Percentiles rank a stretch among this genome's conserved stretches.
Evolutionary conservation across 768 basidiomycete species (phyloP).

Genomic region (Boletales sp.): DNA sequence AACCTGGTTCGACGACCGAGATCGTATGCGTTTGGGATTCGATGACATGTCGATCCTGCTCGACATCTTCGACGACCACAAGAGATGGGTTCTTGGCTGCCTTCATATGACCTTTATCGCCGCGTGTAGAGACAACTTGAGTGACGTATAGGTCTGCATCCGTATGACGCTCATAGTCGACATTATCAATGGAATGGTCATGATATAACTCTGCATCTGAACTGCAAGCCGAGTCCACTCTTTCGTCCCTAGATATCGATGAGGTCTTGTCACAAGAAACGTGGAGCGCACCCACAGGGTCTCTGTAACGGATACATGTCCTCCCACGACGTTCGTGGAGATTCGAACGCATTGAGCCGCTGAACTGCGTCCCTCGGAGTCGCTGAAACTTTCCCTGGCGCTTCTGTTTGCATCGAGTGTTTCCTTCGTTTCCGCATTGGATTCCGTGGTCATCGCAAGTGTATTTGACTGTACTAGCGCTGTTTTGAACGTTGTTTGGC

Average conservation of each 20-base stretch:
- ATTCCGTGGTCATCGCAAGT: neutral
- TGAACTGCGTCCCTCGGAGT: neutral
- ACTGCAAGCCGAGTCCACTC: neutral
- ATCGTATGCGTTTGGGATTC: neutral
- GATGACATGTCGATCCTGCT: neutral
- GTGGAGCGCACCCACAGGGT: neutral
- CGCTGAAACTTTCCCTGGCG: neutral
- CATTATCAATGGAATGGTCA: neutral
- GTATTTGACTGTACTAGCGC: neutral
- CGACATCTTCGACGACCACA: no score
- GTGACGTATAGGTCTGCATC: neutral
- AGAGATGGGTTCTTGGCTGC: neutral
- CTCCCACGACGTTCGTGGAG: neutral
- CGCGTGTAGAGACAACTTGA: neutral
- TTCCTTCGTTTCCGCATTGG: neutral
- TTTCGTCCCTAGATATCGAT: slow-evolving; percentile 2
- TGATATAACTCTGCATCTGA: neutral
- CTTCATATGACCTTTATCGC: neutral
- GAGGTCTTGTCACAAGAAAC: neutral
- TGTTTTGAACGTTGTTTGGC: neutral
- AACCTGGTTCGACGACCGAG: neutral
- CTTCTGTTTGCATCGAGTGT: neutral
- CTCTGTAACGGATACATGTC: neutral
- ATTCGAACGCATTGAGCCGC: neutral
- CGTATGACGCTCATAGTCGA: neutral